Percentiles rank a stretch among this genome's conserved stretches.
Evolutionary conservation across 805 yeast genomes (phyloP).

Genomic region (Lachancea kluyveri): DNA sequence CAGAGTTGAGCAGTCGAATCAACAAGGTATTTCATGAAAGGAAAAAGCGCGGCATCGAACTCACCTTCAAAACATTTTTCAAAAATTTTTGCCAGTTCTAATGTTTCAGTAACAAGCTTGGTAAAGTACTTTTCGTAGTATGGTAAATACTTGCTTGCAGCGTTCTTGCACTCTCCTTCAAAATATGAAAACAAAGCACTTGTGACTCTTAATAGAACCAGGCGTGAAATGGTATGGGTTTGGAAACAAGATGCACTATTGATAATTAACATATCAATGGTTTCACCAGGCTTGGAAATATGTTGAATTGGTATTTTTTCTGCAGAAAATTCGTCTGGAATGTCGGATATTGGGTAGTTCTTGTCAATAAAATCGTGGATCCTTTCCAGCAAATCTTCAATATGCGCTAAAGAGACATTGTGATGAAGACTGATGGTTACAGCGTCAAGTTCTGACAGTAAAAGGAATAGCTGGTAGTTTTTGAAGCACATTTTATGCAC

Average conservation of each 20-base stretch:
- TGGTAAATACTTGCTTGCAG: constrained; percentile 8
- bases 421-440: constrained; percentile 22
- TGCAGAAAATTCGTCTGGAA: constrained; percentile 4
- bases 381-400: constrained; percentile 18
- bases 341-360: constrained; percentile 11
- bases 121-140: constrained; percentile 19
- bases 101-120: constrained; percentile 14
- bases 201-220: constrained; percentile 24
- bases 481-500: constrained; percentile 21
- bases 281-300: constrained; percentile 1
- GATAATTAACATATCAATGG: constrained; percentile 7
- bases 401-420: constrained; percentile 14
- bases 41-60: constrained; percentile 13
- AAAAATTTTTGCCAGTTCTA: constrained; percentile 16
- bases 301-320: constrained; percentile 2
- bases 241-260: constrained; percentile 20
- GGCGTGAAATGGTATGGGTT: constrained; percentile 19
- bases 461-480: constrained; percentile 20
- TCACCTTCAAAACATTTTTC: constrained; percentile 21
- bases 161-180: constrained; percentile 16
- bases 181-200: constrained; percentile 26
- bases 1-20: constrained; percentile 25
- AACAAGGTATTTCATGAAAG: constrained; percentile 19
- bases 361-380: constrained; percentile 19
- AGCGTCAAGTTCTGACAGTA: constrained; percentile 23